Evolutionary conservation across 2,329 filamentous ascomycete genomes (phyloP).

Genomic region (Exophiala sideris): DNA sequence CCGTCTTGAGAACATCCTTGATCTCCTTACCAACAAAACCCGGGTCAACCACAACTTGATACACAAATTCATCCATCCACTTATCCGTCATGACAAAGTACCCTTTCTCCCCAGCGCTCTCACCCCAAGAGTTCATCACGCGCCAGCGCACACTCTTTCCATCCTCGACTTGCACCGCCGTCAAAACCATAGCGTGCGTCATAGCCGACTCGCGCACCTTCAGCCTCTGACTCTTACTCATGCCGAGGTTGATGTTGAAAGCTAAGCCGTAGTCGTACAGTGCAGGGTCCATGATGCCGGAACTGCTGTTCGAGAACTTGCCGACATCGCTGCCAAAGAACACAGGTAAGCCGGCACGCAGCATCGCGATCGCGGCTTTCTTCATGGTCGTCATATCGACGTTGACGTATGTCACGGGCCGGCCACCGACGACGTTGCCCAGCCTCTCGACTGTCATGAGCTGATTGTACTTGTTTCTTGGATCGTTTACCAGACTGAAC

Average conservation of each 20-base stretch:
- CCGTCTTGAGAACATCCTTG: conserved; percentile 65
- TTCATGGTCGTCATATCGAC: conserved; percentile 73
- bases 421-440: conserved; percentile 76
- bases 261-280: conserved; percentile 77
- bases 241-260: conserved; percentile 70
- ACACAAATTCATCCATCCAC: conserved; percentile 78
- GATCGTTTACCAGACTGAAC: conserved; percentile 82
- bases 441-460: conserved; percentile 74
- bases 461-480: conserved; percentile 68
- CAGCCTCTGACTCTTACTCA: conserved; percentile 74
- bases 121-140: conserved; percentile 84
- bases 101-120: conserved; percentile 66
- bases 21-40: conserved; percentile 64
- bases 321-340: conserved; percentile 90
- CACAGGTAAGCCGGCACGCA: conserved; percentile 72
- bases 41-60: conserved; percentile 80
- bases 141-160: conserved; percentile 69
- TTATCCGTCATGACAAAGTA: conserved; percentile 87
- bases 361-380: conserved; percentile 69
- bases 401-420: conserved; percentile 76
- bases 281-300: conserved; percentile 76
- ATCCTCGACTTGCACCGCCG: conserved; percentile 73
- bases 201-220: conserved; percentile 73
- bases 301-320: conserved; percentile 66
- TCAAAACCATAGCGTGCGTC: conserved; percentile 92